Evolutionary conservation across 768 basidiomycete species (phyloP), one percentile per base, ranked within the genome.

Genomic region (Cystofilobasidium capitatum): DNA sequence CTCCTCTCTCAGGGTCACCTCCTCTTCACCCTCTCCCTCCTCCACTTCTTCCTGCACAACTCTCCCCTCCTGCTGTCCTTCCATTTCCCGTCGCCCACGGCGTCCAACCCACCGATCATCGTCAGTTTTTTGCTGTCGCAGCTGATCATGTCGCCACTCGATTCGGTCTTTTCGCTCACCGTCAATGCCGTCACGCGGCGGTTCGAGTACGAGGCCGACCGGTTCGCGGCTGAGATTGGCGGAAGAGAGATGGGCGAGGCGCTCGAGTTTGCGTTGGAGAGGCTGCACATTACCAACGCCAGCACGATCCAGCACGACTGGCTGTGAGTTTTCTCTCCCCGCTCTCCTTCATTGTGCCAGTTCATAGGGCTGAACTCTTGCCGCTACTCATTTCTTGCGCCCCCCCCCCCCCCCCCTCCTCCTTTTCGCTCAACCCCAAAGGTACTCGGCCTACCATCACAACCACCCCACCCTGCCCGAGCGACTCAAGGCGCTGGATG

Each of bases 391-490:
- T 37, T 2, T 9, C 22, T 35, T 24, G 22, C 29, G 26, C 17
- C 40, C 24, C 33, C 17, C 36, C 40, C 16, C 29, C 22, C 40
- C 22, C 26, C 24, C 39, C 35, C n/a, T 44, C 29, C 42, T 17
- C 26, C 31, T 33, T 37, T n/a, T 35, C 16, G 51, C 40, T 42
- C 10, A 10, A 42, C n/a, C n/a, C n/a, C n/a, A 29, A 63, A 57
- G 45, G 8, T 96, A 94, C 79, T 96, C 91, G 60, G 89, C 89
- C 26, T 96, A 91, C 72, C 91, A 96, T 76, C 91, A 97, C 77
- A 92, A 89, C 57, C 94, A 99, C 77, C 94, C 94, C 6, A 96
- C 91, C 2, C 77, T 99, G 71, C 87, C 88, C 42, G 93, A 99
- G 79, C 83, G 93, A 10, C 79, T 97, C 73, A 85, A 83, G 70